A percentile compares a stretch with the other conserved stretches of the same genome.
These are phyloP conservation scores for Lasiosphaeris hirsuta DNA, from an alignment of 495 filamentous ascomycete genomes.

Conservation along the genomic window DNA sequence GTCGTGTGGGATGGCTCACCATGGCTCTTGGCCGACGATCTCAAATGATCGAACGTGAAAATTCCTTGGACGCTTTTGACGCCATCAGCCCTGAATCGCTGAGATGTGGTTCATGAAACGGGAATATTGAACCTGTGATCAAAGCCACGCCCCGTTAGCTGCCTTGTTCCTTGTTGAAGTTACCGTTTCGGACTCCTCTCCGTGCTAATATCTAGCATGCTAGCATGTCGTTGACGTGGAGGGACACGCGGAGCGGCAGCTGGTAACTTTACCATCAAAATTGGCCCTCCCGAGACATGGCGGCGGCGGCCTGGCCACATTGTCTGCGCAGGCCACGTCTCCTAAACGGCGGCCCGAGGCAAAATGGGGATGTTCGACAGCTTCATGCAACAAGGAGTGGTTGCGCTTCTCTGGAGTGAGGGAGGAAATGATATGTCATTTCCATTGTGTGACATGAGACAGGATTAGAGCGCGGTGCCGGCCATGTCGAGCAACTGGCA, in stretches of 20 bases:
- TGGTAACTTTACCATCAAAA: not conserved
- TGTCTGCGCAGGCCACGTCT: not conserved
- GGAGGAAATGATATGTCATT: conserved; percentile 16
- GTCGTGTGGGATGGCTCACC: too few relatives aligned
- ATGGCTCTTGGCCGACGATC: too few relatives aligned
- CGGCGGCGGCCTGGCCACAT: not conserved
- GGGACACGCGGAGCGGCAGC: too few relatives aligned
- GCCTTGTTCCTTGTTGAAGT: not conserved
- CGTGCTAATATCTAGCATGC: not conserved
- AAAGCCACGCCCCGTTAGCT: conserved; percentile 1
- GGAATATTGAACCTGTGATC: not conserved
- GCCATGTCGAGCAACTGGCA: conserved; percentile 16
- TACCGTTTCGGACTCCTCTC: not conserved
- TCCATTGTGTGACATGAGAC: conserved; percentile 2
- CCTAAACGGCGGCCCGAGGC: conserved; percentile 7
- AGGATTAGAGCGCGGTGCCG: not conserved
- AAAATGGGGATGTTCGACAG: conserved; percentile 18
- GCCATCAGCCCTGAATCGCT: not conserved
- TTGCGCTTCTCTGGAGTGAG: conserved; percentile 4
- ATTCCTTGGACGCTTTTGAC: not conserved
- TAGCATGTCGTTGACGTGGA: too few relatives aligned
- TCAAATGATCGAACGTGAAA: not conserved
- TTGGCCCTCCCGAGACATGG: conserved; percentile 13
- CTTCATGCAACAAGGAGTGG: conserved; percentile 4
- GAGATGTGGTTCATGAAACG: not conserved